Evolutionary conservation across 2,329 filamentous ascomycete species (phyloP).

Genomic region (Fusarium sp.): DNA sequence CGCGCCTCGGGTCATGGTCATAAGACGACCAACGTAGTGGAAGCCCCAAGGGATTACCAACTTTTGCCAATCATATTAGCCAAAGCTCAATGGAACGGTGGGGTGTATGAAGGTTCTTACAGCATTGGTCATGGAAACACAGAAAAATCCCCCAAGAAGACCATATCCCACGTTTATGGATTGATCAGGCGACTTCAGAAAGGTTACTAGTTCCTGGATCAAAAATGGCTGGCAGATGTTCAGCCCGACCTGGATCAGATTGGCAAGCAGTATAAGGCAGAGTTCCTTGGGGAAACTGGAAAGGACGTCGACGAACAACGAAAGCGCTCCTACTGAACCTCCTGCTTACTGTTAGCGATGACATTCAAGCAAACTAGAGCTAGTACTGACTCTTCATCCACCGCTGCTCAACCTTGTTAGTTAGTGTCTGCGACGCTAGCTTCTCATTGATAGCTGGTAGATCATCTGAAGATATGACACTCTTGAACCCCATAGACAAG

Average conservation of each 20-base stretch:
- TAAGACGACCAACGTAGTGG: constrained; percentile 3
- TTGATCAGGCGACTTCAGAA: not conserved
- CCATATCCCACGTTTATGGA: not conserved
- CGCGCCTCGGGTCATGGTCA: constrained; percentile 4
- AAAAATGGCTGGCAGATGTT: constrained; percentile 11
- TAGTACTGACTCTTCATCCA: not conserved
- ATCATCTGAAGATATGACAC: constrained; percentile 1
- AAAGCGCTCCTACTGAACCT: not conserved
- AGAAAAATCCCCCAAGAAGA: constrained; percentile 10
- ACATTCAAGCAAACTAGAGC: too few species aligned
- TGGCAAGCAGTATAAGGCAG: not conserved
- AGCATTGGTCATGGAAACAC: constrained; percentile 5
- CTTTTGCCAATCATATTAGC: not conserved
- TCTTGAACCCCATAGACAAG: not conserved
- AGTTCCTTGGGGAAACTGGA: constrained; percentile 5
- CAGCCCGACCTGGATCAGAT: not conserved
- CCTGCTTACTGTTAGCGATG: not conserved
- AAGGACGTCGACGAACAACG: not conserved
- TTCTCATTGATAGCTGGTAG: constrained; percentile 3
- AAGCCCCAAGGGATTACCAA: constrained; percentile 11
- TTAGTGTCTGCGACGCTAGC: not conserved
- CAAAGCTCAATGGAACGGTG: too few species aligned
- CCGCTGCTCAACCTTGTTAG: not conserved
- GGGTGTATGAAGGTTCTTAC: not conserved
- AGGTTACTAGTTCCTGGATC: not conserved